phyloP scores from a whole-genome alignment of 345 rosid genomes.

The Moricandia arvensis region DNA sequence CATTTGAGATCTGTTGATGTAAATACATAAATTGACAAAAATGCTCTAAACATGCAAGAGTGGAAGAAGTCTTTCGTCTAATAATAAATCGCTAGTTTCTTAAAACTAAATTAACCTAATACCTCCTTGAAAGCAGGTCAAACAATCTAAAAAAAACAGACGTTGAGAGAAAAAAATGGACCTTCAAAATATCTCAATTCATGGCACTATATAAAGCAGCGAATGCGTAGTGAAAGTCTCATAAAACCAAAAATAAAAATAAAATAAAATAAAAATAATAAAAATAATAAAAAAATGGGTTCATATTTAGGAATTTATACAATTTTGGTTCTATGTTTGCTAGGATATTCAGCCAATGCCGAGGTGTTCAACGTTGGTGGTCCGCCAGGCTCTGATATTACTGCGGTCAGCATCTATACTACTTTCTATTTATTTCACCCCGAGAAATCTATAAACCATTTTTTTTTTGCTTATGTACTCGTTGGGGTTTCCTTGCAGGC shows the following conservation, averaged over 20 bases:
- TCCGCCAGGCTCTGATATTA: conserved; percentile 24
- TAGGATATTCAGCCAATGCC: conserved; percentile 31
- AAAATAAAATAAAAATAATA: neutral
- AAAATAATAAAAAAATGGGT: conserved; percentile 6
- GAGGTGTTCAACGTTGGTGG: conserved; percentile 15
- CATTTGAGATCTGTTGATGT: no score
- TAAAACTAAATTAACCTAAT: neutral
- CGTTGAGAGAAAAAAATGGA: neutral
- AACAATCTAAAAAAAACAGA: conserved; percentile 11
- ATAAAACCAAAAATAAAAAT: conserved; percentile 11
- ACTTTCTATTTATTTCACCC: neutral
- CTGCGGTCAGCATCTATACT: conserved; percentile 11
- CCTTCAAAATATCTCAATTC: neutral
- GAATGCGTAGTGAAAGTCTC: neutral
- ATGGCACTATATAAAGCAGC: conserved; percentile 12
- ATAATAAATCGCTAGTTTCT: neutral
- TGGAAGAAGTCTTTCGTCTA: conserved; percentile 12
- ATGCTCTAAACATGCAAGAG: neutral
- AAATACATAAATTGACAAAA: no score
- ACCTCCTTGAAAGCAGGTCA: neutral
- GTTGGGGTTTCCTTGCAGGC: no score
- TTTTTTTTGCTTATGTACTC: neutral
- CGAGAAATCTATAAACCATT: neutral
- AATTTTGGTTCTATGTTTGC: conserved; percentile 19
- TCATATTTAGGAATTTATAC: conserved; percentile 19